Conservation (phyloP, 2,329 filamentous ascomycete species). For the Trichoderma sp. region DNA sequence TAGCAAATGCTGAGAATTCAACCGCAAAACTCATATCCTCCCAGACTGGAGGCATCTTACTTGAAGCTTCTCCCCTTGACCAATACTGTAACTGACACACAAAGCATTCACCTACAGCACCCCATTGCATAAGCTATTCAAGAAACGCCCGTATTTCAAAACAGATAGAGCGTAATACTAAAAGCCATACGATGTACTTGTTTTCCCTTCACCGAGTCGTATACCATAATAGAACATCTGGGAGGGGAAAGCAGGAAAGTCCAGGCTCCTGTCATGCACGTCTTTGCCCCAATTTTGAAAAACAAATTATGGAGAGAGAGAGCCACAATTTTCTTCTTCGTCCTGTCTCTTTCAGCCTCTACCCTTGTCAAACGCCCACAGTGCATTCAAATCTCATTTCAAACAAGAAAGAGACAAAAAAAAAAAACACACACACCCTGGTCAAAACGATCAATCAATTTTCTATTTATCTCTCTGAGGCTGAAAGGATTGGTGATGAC, state of each 20-base stretch:
- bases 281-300: not conserved
- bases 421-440: not conserved
- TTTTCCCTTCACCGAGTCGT: not conserved
- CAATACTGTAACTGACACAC: too few relatives aligned
- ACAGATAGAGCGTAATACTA: not conserved
- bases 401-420: not conserved
- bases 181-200: not conserved
- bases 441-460: constrained; percentile 23
- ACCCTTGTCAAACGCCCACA: not conserved
- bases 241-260: not conserved
- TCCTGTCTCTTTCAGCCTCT: not conserved
- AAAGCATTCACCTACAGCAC: not conserved
- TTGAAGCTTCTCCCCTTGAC: too few relatives aligned
- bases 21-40: not conserved
- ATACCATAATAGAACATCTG: not conserved
- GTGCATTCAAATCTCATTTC: constrained; percentile 4
- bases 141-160: not conserved
- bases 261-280: constrained; percentile 21
- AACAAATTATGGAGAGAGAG: not conserved
- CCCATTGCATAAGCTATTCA: not conserved
- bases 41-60: not conserved
- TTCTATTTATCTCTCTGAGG: not conserved
- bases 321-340: not conserved
- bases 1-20: constrained; percentile 2
- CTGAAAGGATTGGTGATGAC: constrained; percentile 3